These are phyloP conservation scores for Teratosphaeria destructans DNA, from an alignment of 2,329 filamentous ascomycete species.

Conservation along the genomic window DNA sequence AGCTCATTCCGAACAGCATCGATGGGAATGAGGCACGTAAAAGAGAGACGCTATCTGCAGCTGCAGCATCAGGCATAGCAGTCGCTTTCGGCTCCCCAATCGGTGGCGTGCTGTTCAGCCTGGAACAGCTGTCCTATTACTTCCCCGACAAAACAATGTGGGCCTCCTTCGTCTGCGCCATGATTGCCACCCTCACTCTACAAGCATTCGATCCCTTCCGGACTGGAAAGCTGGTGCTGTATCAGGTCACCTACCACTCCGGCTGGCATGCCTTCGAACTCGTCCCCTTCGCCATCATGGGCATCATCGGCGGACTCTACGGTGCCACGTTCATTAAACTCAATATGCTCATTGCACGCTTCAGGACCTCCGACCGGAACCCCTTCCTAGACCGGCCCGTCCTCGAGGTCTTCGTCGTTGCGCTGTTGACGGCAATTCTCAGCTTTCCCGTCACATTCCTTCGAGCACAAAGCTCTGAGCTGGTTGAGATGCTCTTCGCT, in stretches of 20 bases:
- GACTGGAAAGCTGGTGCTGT: constrained; percentile 88
- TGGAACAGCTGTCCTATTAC: constrained; percentile 96
- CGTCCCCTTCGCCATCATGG: constrained; percentile 74
- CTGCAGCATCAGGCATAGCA: constrained; percentile 83
- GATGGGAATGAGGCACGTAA: constrained; percentile 89
- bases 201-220: constrained; percentile 91
- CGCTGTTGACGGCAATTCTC: constrained; percentile 72
- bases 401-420: constrained; percentile 67
- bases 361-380: constrained; percentile 57
- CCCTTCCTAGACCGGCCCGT: constrained; percentile 62
- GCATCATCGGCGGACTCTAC: constrained; percentile 84
- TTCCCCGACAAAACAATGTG: constrained; percentile 99
- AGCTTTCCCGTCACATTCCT: constrained; percentile 97
- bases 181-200: constrained; percentile 91
- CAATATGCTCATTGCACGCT: constrained; percentile 77
- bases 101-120: constrained; percentile 85
- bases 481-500: constrained; percentile 83
- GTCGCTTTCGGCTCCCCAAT: constrained; percentile 92
- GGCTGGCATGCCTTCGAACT: constrained; percentile 94
- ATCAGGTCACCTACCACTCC: constrained; percentile 85
- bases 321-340: constrained; percentile 89
- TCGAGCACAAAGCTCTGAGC: constrained; percentile 80
- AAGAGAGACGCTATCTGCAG: constrained; percentile 83
- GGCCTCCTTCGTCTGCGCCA: constrained; percentile 98
- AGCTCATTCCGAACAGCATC: constrained; percentile 62